Base-by-base conservation (phyloP, 768 basidiomycete species). In the Chiua virens region DNA sequence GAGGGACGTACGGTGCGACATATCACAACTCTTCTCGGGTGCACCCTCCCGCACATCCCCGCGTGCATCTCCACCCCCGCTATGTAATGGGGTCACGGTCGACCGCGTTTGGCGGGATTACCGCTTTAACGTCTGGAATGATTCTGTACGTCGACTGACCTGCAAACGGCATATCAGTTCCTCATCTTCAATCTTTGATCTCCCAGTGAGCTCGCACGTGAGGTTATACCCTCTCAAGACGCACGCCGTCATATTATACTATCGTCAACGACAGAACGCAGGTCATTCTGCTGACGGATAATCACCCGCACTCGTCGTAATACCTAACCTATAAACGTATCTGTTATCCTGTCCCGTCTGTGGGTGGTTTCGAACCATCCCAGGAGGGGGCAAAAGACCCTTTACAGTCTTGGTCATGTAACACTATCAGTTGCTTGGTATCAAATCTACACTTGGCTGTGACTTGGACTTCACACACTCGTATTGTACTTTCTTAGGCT, bases 101-200 rank as follows among this genome's bases (percentile, higher is more conserved):
- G 84, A 87, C 64, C 80, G 78, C 52, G 71, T 82, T 48, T 87
- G 85, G 82, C 75, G 80, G 55, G 85, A 87, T 61, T 75, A 83
- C 67, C 79, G 81, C 49, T 81, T 82, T 62, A 82, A 73, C 59
- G 74, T 85, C 57, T 85, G 83, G 83, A 76, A 75, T 53, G 80
- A 83, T 47, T 67, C 75, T 55, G 76, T 71, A 50, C 42, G 62
- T 65, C 46, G 10, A 10, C 23, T 40, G 35, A 34, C 5, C 11
- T 20, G 10, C n/a, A n/a, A 1, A 2, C 39, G 4, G 1, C 15
- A 9, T 7, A 3, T 8, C 18, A 22, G 4, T n/a, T 13, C 15
- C 54, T 63, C 20, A 57, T 40, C 42, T 20, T 45, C n/a, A n/a
- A n/a, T 54, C 28, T 38, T 30, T 22, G 13, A 30, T 30, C 30